Evolutionary conservation across 2,329 filamentous ascomycete species (phyloP).

Genomic region (Penicillium psychrosexuale): DNA sequence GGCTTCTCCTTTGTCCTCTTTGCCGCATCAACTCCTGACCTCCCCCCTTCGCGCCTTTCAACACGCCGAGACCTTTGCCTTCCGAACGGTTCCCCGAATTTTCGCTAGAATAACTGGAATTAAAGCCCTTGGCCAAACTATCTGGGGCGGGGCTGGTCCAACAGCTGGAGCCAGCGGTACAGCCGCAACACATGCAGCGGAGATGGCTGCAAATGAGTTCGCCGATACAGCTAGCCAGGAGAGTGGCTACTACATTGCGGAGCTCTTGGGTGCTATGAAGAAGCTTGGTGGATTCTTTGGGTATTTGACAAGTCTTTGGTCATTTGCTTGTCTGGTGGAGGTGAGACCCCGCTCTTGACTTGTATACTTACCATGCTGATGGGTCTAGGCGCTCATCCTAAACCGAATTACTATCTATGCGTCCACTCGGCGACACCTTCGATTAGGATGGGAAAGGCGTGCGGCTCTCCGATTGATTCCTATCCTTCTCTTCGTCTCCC

Average conservation of each 20-base stretch:
- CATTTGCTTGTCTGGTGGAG: constrained; percentile 79
- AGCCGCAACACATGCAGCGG: constrained; percentile 37
- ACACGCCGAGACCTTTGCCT: constrained; percentile 36
- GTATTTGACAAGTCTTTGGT: constrained; percentile 91
- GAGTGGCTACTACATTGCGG: constrained; percentile 39
- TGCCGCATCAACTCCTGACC: constrained; percentile 33
- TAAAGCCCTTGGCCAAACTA: constrained; percentile 23
- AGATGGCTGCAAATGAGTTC: constrained; percentile 31
- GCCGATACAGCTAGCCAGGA: constrained; percentile 33
- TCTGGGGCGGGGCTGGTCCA: constrained; percentile 22
- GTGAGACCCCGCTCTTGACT: constrained; percentile 38
- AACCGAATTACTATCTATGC: constrained; percentile 94
- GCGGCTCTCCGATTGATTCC: constrained; percentile 68
- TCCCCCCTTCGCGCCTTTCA: constrained; percentile 39
- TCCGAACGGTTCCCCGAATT: constrained; percentile 35
- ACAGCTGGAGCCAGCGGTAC: constrained; percentile 35
- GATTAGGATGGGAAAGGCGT: constrained; percentile 69
- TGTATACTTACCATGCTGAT: constrained; percentile 5
- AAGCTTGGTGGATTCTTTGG: constrained; percentile 83
- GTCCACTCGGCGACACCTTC: constrained; percentile 76
- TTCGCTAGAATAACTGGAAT: constrained; percentile 31
- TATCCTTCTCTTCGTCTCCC: constrained; percentile 65
- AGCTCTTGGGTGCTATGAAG: constrained; percentile 54
- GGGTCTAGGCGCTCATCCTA: constrained; percentile 67
- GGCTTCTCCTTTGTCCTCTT: constrained; percentile 25